Evolutionary conservation across 345 rosid genomes (phyloP), one percentile per base, ranked within the genome.

Genomic region (Populus ilicifolia): DNA sequence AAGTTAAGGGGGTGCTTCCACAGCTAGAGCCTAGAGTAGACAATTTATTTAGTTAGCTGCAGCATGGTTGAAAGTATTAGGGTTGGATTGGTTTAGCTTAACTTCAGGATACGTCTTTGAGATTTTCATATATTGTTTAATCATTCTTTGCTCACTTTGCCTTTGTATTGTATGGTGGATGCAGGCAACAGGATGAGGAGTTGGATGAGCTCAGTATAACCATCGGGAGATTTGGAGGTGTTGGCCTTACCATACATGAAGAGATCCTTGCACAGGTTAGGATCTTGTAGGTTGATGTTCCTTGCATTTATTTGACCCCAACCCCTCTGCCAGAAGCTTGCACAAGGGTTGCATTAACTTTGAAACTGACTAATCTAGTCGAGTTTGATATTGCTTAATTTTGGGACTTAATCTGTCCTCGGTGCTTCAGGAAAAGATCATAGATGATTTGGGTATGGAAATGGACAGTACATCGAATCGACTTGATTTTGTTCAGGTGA

Each of bases 201-300:
- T 83, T 96, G 87, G 99, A 96, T 79, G 96, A 92, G 82, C 93
- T 96, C 17, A 96, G 99, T 83, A 89, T 85, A 33, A 96, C 97
- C 70, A 97, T 96, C 80, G 87, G 89, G 87, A 89, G 97, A 80
- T 90, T 93, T 69, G 99, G 99, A 52, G 94, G 94, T 70, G 97
- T 96, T 77, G 98, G 99, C 69, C 95, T 93, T 67, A 96, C 98
- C 66, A 96, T 96, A 84, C 98, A 90, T 14, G 99, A 96, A n/a
- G 99, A 96, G 76, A 98, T 96, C 54, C 82, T 84, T 80, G 89
- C 95, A 65, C 99, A 93, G 89, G 99, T 93, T 56, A 66, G 85
- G 39, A 76, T 66, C 63, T 54, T 78, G 50, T 68, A 41, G 41
- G 36, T 70, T 76, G 7, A 61, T 77, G 63, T 50, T 50, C 16